Conservation (phyloP, 1,284 basidiomycete species). For the Cryptococcus sp. region DNA sequence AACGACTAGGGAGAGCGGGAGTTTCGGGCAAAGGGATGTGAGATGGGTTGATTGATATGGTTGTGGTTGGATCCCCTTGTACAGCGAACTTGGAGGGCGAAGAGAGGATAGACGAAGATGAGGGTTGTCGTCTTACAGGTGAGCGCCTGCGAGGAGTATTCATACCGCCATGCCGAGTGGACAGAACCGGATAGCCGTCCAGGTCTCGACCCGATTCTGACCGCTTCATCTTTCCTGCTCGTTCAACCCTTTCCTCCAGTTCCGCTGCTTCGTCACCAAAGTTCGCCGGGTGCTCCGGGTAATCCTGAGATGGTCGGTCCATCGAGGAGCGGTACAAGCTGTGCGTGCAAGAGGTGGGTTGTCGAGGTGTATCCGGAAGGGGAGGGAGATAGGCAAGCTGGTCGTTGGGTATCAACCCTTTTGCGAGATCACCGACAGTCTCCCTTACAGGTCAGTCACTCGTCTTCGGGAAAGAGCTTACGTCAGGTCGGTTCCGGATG, state of each 20-base stretch:
- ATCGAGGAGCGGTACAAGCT: neutral
- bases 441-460: no score
- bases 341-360: neutral
- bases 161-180: neutral
- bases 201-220: neutral
- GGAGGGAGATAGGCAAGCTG: neutral
- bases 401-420: neutral
- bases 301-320: neutral
- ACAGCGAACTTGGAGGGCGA: no score
- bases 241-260: neutral
- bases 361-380: neutral
- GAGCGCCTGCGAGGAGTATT: neutral
- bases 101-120: no score
- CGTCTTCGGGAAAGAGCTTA: no score
- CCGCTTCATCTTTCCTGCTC: neutral
- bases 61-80: neutral
- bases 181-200: neutral
- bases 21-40: slow-evolving; percentile 1
- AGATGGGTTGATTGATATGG: neutral
- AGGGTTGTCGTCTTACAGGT: neutral
- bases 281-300: neutral
- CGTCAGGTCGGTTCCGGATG: no score
- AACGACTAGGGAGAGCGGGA: neutral
- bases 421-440: no score
- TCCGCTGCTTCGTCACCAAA: neutral